Conservation (phyloP, 2,329 filamentous ascomycete genomes). For the Fusarium nurragi region DNA sequence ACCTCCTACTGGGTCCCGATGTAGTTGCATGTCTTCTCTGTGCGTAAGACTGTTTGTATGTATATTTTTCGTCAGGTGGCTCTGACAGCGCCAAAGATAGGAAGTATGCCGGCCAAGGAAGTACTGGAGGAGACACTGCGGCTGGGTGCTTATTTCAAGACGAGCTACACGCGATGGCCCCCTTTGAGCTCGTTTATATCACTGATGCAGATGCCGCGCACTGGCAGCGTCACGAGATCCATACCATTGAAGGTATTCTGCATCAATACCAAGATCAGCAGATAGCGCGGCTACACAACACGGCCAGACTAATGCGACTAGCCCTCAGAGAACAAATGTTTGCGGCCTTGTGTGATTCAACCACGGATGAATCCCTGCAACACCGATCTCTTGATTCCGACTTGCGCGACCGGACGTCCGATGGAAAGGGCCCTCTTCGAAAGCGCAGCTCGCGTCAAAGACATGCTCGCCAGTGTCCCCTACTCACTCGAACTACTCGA, state of each 20-base stretch:
- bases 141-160: background rate
- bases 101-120: background rate
- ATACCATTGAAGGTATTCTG: background rate
- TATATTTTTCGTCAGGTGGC: background rate
- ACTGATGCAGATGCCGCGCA: background rate
- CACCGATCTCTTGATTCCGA: background rate
- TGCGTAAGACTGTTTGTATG: no score
- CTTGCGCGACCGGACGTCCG: background rate
- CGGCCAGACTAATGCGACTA: background rate
- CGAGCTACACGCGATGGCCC: background rate
- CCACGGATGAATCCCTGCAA: rapidly evolving
- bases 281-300: background rate
- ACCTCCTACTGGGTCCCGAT: no score
- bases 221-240: background rate
- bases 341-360: background rate
- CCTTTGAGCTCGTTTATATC: background rate
- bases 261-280: constrained; percentile 1
- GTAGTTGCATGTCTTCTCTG: no score
- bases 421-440: background rate
- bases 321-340: background rate
- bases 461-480: background rate
- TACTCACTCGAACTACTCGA: constrained; percentile 1
- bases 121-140: rapidly evolving
- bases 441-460: background rate
- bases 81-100: background rate